Base-by-base conservation (phyloP, 2,329 filamentous ascomycete genomes). In the Aspergillus pseudoviridinutans region DNA sequence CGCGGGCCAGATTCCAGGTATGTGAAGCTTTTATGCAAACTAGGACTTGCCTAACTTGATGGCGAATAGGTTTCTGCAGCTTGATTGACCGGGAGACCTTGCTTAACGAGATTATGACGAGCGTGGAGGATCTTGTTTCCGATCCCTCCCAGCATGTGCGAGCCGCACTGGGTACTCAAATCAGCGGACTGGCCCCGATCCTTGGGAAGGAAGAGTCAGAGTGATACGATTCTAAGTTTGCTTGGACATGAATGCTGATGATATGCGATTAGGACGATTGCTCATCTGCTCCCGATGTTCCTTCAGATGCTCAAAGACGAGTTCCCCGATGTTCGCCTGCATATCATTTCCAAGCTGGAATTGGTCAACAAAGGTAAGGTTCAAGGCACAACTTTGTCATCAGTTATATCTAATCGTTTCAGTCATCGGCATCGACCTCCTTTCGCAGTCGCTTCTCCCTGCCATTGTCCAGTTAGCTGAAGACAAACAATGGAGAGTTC, bases 321-420 rank as follows among this genome's bases (percentile, higher is more conserved):
- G 72, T 97, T 97, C 76, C 94, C 94, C 24, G 94, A 99, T 73
- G 94, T 99, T 53, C 89, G 94, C 61, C 86, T 99, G 58, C 96
- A 99, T 79, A 99, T 99, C 75, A 99, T 99, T 71, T 97, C 94
- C n/a, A 99, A 99, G 79, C 87, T 99, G 55, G 95, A 99, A 79
- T 85, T 95, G 62, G 94, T 99, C 63, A 99, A 99, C 79, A 91
- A 97, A 78, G 90, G 90, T 92, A 80, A 62, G 79, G 71, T 47
- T 12, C 25, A 9, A 25, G 41, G 47, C 22, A 32, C 38, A 29
- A 55, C 32, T 29, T 4, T 49, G 9, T 41, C 8, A 35, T 54
- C 3, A 1, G 58, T 10, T 42, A 24, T 12, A 42, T 42, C 54
- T 61, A 44, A 57, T 17, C 5, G 10, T 20, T 41, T 25, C 54